phyloP scores from a whole-genome alignment of 192 early-diverging fungal species.

The Coemansia sp. region DNA sequence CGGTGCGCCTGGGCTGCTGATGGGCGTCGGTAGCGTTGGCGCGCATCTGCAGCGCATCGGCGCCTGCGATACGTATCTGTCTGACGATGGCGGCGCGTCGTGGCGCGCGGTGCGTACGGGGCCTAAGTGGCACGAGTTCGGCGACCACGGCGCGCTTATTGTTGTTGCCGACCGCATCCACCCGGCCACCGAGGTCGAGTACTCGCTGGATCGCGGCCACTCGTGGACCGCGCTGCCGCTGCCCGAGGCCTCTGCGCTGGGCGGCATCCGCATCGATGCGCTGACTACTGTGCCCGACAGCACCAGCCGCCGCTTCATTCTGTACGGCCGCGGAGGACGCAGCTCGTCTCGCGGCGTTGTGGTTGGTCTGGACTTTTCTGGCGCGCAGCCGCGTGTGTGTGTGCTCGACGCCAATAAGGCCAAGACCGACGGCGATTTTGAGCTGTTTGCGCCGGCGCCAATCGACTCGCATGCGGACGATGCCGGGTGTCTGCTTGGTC shows the following conservation, averaged over 20 bases:
- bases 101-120: slow-evolving; percentile 84
- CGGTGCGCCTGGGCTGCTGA: slow-evolving; percentile 81
- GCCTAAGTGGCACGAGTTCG: slow-evolving; percentile 91
- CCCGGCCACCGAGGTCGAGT: slow-evolving; percentile 62
- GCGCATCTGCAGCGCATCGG: slow-evolving; percentile 60
- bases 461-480: slow-evolving; percentile 51
- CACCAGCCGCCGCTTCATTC: slow-evolving; percentile 75
- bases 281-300: slow-evolving; percentile 62
- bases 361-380: slow-evolving; percentile 52
- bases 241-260: slow-evolving; percentile 63
- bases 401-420: slow-evolving; percentile 43
- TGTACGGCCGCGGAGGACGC: slow-evolving; percentile 64
- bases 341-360: slow-evolving; percentile 19
- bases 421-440: slow-evolving; percentile 60
- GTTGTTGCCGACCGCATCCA: slow-evolving; percentile 79
- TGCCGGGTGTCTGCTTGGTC: slow-evolving; percentile 62
- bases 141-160: slow-evolving; percentile 87
- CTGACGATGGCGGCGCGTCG: slow-evolving; percentile 79
- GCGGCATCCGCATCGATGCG: slow-evolving; percentile 68
- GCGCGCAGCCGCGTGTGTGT: slow-evolving; percentile 52
- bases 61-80: slow-evolving; percentile 83
- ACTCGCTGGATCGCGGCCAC: slow-evolving; percentile 78
- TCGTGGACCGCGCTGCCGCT: slow-evolving; percentile 67
- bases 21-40: slow-evolving; percentile 95
- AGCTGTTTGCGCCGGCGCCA: slow-evolving; percentile 62